Conservation (phyloP, 2,329 filamentous ascomycete genomes). For the Grosmannia huntii region DNA sequence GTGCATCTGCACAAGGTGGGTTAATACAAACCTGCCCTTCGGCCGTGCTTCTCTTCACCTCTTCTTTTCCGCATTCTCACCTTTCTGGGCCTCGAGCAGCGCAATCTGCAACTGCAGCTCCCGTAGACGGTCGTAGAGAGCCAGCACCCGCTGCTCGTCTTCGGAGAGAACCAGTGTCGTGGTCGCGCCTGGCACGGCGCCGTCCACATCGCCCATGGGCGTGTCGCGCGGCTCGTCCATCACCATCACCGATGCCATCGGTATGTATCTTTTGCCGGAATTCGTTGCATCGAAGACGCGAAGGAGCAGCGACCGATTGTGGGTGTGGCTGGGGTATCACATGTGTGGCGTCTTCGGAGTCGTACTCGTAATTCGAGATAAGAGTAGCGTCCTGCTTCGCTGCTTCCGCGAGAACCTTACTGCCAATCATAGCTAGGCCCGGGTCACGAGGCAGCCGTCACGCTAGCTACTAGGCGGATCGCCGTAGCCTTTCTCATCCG, state of each 20-base stretch:
- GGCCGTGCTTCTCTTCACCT: not conserved
- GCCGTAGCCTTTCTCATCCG: not conserved
- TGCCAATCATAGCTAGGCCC: not conserved
- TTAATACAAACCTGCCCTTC: no score
- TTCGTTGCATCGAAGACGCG: not conserved
- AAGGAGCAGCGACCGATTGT: not conserved
- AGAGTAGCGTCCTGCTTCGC: no score
- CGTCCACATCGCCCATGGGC: constrained; percentile 5
- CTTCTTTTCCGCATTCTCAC: constrained; percentile 18
- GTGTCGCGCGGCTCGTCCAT: constrained; percentile 5
- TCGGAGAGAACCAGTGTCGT: constrained; percentile 44
- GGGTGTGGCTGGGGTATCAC: not conserved
- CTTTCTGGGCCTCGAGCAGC: constrained; percentile 36
- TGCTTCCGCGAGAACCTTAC: not conserved
- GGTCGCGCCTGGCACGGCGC: not conserved
- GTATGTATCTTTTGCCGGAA: no score
- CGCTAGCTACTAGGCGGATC: constrained; percentile 3
- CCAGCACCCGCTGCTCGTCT: constrained; percentile 52
- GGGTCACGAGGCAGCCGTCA: constrained; percentile 8
- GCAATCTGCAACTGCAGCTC: constrained; percentile 61
- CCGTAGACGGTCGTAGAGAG: constrained; percentile 58
- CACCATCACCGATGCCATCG: not conserved
- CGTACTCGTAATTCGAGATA: not conserved
- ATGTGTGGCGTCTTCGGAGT: not conserved
- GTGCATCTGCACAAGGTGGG: no score